A percentile compares a stretch with the other conserved stretches of the same genome.
Evolutionary conservation across 2,329 filamentous ascomycete species (phyloP).

Genomic region (Emydomyces testavorans): DNA sequence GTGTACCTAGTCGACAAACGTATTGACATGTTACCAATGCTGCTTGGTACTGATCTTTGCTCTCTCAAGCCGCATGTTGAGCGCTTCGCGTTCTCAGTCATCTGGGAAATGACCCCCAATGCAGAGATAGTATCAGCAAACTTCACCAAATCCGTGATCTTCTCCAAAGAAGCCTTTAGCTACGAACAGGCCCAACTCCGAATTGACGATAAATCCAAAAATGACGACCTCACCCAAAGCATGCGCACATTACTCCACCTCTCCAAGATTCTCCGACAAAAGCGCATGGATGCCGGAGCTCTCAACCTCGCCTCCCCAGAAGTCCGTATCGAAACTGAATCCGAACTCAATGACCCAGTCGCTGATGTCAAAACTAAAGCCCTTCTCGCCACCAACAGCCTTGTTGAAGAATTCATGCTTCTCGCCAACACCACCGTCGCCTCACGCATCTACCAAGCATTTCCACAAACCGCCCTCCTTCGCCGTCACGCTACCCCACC

Average conservation of each 20-base stretch:
- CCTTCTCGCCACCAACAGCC: constrained; percentile 85
- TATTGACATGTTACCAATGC: constrained; percentile 97
- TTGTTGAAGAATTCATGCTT: constrained; percentile 99
- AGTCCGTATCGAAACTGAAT: constrained; percentile 89
- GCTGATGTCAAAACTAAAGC: constrained; percentile 87
- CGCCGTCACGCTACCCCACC: constrained; percentile 86
- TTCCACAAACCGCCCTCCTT: constrained; percentile 89
- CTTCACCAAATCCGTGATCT: constrained; percentile 97
- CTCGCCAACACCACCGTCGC: constrained; percentile 95
- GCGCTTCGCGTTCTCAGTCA: constrained; percentile 70
- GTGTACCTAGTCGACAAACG: constrained; percentile 98
- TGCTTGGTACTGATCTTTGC: constrained; percentile 90
- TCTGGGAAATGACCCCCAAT: constrained; percentile 78
- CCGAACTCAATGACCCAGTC: constrained; percentile 87
- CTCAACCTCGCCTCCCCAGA: constrained; percentile 95
- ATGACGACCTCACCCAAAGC: constrained; percentile 77
- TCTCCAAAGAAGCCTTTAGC: constrained; percentile 90
- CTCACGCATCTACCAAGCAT: constrained; percentile 75
- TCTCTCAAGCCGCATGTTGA: constrained; percentile 98
- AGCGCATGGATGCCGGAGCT: constrained; percentile 91
- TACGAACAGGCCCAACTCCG: constrained; percentile 92
- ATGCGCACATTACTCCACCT: constrained; percentile 80
- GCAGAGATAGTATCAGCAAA: constrained; percentile 75
- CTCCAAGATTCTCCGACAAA: constrained; percentile 85
- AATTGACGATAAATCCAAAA: constrained; percentile 78